phyloP scores from a whole-genome alignment of 2,329 filamentous ascomycete species.

The Akanthomyces muscarius region DNA sequence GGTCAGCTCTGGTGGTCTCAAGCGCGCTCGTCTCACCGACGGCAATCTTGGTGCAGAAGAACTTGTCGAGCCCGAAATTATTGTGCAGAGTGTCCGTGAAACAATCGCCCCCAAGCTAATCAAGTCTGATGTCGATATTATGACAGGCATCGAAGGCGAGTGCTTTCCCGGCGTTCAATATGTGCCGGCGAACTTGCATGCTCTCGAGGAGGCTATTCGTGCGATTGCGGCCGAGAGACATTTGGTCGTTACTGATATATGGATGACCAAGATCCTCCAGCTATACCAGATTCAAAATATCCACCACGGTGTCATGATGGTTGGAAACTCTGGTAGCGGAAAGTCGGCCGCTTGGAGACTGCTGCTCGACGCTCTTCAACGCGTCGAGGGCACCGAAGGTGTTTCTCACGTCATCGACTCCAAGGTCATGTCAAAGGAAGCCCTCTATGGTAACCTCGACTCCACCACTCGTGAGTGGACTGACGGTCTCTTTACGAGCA shows the following conservation, averaged over 20 bases:
- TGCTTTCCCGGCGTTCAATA: slow-evolving; percentile 94
- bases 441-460: slow-evolving; percentile 90
- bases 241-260: slow-evolving; percentile 84
- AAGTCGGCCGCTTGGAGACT: slow-evolving; percentile 96
- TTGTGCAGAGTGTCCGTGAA: slow-evolving; percentile 96
- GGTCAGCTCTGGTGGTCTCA: slow-evolving; percentile 93
- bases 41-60: slow-evolving; percentile 61
- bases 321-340: slow-evolving; percentile 93
- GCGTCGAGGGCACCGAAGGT: slow-evolving; percentile 86
- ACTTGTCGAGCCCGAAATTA: slow-evolving; percentile 89
- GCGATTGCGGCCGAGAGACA: slow-evolving; percentile 80
- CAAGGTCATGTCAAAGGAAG: slow-evolving; percentile 99
- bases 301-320: slow-evolving; percentile 99
- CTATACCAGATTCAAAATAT: slow-evolving; percentile 97
- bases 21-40: slow-evolving; percentile 70
- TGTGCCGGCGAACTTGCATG: slow-evolving; percentile 78
- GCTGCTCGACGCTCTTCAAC: slow-evolving; percentile 83
- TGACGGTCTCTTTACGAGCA: slow-evolving; percentile 96
- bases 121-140: slow-evolving; percentile 81
- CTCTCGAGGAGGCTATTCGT: slow-evolving; percentile 76
- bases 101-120: slow-evolving; percentile 98
- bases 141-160: slow-evolving; percentile 75
- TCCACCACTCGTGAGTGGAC: slow-evolving; percentile 98
- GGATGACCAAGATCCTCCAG: slow-evolving; percentile 97
- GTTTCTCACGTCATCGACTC: slow-evolving; percentile 97